Evolutionary conservation across 2,329 filamentous ascomycete genomes (phyloP).

Genomic region (Botryotinia globosa): DNA sequence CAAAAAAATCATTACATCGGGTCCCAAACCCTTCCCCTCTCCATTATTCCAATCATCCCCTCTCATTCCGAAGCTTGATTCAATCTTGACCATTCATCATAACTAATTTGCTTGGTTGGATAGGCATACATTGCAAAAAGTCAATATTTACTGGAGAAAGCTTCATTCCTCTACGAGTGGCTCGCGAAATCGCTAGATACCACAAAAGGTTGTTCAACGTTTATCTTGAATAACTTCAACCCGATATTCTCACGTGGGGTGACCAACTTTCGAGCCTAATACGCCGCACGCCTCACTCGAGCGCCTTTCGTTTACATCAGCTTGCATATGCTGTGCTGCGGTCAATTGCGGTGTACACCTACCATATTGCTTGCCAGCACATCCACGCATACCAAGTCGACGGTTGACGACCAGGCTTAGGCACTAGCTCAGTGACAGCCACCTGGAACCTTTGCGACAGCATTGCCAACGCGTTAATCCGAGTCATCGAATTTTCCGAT

Average conservation of each 20-base stretch:
- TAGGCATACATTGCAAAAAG: constrained; percentile 28
- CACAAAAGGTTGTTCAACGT: constrained; percentile 31
- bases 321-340: constrained; percentile 59
- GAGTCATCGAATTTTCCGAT: constrained; percentile 20
- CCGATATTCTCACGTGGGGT: constrained; percentile 36
- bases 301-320: constrained; percentile 47
- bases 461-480: constrained; percentile 24
- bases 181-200: constrained; percentile 29
- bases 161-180: constrained; percentile 28
- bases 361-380: constrained; percentile 55
- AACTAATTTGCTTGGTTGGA: constrained; percentile 39
- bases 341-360: constrained; percentile 52
- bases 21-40: constrained; percentile 31
- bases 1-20: constrained; percentile 31
- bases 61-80: constrained; percentile 24
- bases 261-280: constrained; percentile 32
- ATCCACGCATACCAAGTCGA: constrained; percentile 53
- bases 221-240: constrained; percentile 27
- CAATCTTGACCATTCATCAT: constrained; percentile 31
- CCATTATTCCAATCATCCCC: constrained; percentile 29
- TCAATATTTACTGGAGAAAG: constrained; percentile 32
- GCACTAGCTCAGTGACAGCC: constrained; percentile 33
- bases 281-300: constrained; percentile 41
- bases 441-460: constrained; percentile 32
- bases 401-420: constrained; percentile 43